phyloP scores from a whole-genome alignment of 2,329 filamentous ascomycete genomes.

The Fusarium sp. region DNA sequence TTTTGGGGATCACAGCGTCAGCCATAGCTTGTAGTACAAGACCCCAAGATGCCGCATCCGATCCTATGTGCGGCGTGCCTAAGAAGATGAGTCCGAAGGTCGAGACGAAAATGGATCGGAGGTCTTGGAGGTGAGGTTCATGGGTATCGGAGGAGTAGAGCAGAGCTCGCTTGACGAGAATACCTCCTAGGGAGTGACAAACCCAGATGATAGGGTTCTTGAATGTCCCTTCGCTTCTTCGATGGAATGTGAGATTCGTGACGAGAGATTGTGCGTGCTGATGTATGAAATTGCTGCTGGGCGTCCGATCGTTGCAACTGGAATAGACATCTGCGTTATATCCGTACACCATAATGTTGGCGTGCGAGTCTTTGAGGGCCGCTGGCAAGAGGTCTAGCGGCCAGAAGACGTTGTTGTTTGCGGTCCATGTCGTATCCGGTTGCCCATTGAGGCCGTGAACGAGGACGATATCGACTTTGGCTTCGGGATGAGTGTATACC shows the following conservation, averaged over 20 bases:
- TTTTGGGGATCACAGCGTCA: conserved; percentile 71
- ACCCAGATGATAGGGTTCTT: conserved; percentile 80
- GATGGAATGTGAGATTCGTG: conserved; percentile 70
- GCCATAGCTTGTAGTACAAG: conserved; percentile 75
- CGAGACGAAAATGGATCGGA: conserved; percentile 76
- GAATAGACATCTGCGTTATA: conserved; percentile 76
- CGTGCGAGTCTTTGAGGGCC: conserved; percentile 66
- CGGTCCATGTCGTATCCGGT: conserved; percentile 71
- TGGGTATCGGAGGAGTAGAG: conserved; percentile 73
- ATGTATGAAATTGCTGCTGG: conserved; percentile 74
- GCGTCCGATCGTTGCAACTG: conserved; percentile 60
- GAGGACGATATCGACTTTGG: conserved; percentile 73
- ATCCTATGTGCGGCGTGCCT: conserved; percentile 79
- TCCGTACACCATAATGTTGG: conserved; percentile 76
- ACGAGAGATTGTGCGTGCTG: conserved; percentile 78
- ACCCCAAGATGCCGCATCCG: conserved; percentile 75
- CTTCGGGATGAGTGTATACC: conserved; percentile 68
- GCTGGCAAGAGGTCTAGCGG: conserved; percentile 73
- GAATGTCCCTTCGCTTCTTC: conserved; percentile 66
- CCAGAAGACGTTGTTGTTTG: conserved; percentile 72
- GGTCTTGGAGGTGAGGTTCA: conserved; percentile 69
- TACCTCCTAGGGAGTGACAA: conserved; percentile 78
- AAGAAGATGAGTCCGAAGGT: conserved; percentile 82
- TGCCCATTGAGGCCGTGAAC: conserved; percentile 77
- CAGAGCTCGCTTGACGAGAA: conserved; percentile 76